Base-by-base conservation (phyloP, 768 basidiomycete genomes). In the Lactarius akahatsu region DNA sequence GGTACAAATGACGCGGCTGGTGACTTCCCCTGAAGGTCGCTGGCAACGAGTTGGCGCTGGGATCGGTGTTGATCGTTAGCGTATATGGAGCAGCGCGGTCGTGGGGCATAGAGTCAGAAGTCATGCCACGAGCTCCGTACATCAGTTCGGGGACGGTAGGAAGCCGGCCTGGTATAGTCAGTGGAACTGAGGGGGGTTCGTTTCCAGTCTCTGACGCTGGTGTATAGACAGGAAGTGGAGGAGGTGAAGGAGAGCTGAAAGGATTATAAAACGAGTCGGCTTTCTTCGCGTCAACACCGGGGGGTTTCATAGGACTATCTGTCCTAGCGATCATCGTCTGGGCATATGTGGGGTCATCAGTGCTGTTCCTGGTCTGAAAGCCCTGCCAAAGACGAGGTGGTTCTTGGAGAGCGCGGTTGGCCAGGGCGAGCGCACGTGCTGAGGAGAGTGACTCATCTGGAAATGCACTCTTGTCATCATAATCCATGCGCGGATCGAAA, bases 401-500 rank as follows among this genome's bases (percentile, higher is more conserved):
- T 43, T 34, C 58, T n/a, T 26, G 26, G 9, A 7, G 10, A n/a
- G 34, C 20, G 13, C 20, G n/a, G 30, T 54, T 59, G 8, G 18
- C 30, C 6, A 13, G 16, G 28, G 16, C 16, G n/a, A 13, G 3
- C 16, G n/a, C 10, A 36, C 2, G 38, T 9, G 30, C 23, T 9
- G 57, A 9, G 9, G 50, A 59, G 9, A 52, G 16, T 10, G 57
- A 9, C 10, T 13, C 45, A 4, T 62, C 28, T 32, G 6, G 13
- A 15, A 45, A n/a, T 18, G 36, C 15, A 20, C 15, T 28, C 38
- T 15, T 8, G 40, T 54, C 38, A 7, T 23, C 18, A 32, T 55
- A 40, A 38, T 45, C 58, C 9, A 57, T 69, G 52, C 62, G 66
- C 6, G 66, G 57, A 50, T 68, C 45, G 11, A 61, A 23, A 6